Conservation (phyloP, 345 rosid genomes). For the Dipteronia dyeriana region DNA sequence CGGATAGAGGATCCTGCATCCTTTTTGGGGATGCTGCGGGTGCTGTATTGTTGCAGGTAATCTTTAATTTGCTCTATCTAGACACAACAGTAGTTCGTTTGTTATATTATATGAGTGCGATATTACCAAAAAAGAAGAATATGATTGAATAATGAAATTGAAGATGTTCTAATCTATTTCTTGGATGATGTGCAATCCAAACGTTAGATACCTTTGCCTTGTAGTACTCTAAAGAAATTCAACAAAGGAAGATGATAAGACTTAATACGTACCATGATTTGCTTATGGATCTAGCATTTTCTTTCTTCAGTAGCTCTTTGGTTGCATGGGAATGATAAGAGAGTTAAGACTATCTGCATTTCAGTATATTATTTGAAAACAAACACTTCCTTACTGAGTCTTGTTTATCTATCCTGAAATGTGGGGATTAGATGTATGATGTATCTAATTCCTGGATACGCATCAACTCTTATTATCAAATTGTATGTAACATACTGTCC, state of each 20-base stretch:
- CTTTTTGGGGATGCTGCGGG: conserved; percentile 98
- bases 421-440: background rate
- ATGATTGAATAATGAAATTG: background rate
- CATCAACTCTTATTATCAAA: background rate
- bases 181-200: background rate
- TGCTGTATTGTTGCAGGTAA: conserved; percentile 92
- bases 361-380: background rate
- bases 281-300: background rate
- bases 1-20: conserved; percentile 90
- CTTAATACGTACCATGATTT: background rate
- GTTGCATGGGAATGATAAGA: background rate
- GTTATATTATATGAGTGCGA: background rate
- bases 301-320: background rate
- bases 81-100: background rate
- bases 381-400: background rate
- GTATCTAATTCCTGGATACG: background rate
- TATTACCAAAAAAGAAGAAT: background rate
- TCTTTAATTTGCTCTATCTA: conserved; percentile 1
- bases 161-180: background rate
- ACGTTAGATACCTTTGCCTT: background rate
- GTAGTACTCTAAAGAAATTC: background rate
- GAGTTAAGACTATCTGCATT: background rate
- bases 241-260: background rate
- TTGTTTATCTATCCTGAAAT: background rate
- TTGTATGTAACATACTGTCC: background rate